These are phyloP conservation scores for Nakazawaea ambrosiae DNA, from an alignment of 805 yeast species.

Conservation along the genomic window DNA sequence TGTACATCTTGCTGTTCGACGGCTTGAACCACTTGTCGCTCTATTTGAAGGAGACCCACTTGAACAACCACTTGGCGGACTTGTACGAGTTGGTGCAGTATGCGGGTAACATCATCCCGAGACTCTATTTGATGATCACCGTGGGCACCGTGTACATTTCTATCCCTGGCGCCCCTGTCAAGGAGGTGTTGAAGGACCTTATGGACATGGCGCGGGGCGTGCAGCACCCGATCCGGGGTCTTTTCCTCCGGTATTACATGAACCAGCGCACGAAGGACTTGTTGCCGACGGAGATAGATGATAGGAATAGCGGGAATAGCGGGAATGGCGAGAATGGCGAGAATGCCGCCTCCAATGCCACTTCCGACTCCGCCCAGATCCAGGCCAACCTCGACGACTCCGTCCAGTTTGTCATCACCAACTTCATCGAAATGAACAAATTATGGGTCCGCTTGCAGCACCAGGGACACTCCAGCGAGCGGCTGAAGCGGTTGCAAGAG, in stretches of 20 bases:
- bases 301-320: too few species aligned
- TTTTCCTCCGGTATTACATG: constrained; percentile 82
- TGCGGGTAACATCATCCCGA: constrained; percentile 87
- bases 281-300: constrained; percentile 32
- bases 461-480: constrained; percentile 86
- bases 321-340: too few species aligned
- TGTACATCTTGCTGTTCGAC: constrained; percentile 80
- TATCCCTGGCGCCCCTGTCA: constrained; percentile 67
- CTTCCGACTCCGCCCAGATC: too few species aligned
- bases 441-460: constrained; percentile 96
- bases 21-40: constrained; percentile 62
- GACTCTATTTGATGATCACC: constrained; percentile 90
- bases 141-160: constrained; percentile 88
- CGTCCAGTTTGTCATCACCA: constrained; percentile 71
- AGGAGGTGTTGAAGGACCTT: constrained; percentile 90
- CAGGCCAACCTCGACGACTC: constrained; percentile 49
- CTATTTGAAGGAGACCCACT: constrained; percentile 61
- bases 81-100: constrained; percentile 92
- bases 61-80: constrained; percentile 72
- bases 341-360: too few species aligned
- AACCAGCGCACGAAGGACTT: constrained; percentile 75
- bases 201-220: constrained; percentile 97
- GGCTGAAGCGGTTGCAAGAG: constrained; percentile 66
- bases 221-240: constrained; percentile 89
- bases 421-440: constrained; percentile 96